These are phyloP conservation scores for Waitea zeae DNA, from an alignment of 1,284 basidiomycete species.

Conservation along the genomic window DNA sequence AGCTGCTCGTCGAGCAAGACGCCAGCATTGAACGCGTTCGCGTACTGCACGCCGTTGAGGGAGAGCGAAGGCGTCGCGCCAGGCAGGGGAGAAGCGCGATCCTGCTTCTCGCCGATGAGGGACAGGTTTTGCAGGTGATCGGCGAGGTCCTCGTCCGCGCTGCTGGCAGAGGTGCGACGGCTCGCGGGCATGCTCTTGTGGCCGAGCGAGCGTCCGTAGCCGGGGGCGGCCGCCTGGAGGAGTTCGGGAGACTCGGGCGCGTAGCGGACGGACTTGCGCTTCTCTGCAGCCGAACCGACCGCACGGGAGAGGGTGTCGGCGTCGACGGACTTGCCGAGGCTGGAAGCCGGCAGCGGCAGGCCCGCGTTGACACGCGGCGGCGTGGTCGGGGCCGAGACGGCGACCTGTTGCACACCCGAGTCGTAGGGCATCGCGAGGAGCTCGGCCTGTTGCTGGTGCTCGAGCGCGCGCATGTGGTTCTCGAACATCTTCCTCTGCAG, in stretches of 20 bases:
- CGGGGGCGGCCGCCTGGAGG: constrained; percentile 18
- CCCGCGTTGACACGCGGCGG: constrained; percentile 59
- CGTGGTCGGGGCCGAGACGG: constrained; percentile 69
- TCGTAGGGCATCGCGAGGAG: constrained; percentile 59
- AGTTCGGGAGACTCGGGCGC: constrained; percentile 59
- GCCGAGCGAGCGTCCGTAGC: constrained; percentile 44
- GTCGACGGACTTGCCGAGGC: constrained; percentile 24
- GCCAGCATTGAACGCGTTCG: constrained; percentile 54
- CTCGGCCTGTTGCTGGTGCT: constrained; percentile 81
- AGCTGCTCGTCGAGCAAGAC: constrained; percentile 83
- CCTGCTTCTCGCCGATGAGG: constrained; percentile 40
- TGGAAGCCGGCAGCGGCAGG: constrained; percentile 12
- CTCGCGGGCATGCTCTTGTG: constrained; percentile 83
- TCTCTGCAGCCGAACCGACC: constrained; percentile 51
- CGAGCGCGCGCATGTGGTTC: constrained; percentile 83
- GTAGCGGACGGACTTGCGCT: constrained; percentile 75
- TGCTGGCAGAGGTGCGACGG: constrained; percentile 64
- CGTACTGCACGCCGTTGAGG: constrained; percentile 26
- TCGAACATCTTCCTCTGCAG: constrained; percentile 83
- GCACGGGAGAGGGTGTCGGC: constrained; percentile 42
- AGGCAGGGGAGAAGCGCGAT: constrained; percentile 31
- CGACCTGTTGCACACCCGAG: constrained; percentile 39
- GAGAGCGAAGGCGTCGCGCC: constrained; percentile 15
- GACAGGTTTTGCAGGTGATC: constrained; percentile 52
- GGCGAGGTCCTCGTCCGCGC: constrained; percentile 65